Conservation (phyloP, 75 land plant species). For the Pinus albicaulis region DNA sequence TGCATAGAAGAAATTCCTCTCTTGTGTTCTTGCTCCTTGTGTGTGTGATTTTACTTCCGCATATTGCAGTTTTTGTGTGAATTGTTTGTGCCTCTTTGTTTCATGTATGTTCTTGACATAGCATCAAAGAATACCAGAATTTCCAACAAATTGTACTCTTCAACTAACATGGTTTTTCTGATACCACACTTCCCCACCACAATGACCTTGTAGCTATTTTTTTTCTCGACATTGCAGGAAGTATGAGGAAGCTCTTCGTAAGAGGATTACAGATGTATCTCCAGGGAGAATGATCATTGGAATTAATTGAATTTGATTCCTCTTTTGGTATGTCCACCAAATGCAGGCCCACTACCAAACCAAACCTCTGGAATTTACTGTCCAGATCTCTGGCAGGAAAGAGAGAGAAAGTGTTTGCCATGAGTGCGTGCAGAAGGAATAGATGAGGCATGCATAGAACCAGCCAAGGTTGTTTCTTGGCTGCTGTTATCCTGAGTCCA, state of each 20-base stretch:
- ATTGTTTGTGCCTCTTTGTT: too few relatives aligned
- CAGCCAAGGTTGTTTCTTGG: conserved; percentile 4
- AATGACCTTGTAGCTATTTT: background rate
- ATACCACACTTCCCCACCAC: background rate
- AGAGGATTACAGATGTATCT: background rate
- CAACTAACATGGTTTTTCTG: background rate
- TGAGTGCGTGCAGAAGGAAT: background rate
- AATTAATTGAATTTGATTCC: background rate
- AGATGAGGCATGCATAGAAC: conserved; percentile 1
- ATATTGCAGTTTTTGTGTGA: too few relatives aligned
- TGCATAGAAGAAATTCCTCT: too few relatives aligned
- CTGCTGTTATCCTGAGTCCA: background rate
- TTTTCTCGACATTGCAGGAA: background rate
- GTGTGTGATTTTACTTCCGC: too few relatives aligned
- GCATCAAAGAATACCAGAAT: too few relatives aligned
- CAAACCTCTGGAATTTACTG: background rate
- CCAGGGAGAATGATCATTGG: background rate
- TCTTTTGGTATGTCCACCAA: background rate
- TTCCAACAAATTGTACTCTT: background rate
- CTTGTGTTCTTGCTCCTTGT: too few relatives aligned
- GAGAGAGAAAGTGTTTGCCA: conserved; percentile 10
- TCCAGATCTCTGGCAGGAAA: background rate
- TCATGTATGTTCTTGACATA: too few relatives aligned
- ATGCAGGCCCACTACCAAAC: background rate
- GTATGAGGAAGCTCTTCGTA: background rate